Conservation (phyloP, 495 filamentous ascomycete species). For the Entonaema liquescens region DNA sequence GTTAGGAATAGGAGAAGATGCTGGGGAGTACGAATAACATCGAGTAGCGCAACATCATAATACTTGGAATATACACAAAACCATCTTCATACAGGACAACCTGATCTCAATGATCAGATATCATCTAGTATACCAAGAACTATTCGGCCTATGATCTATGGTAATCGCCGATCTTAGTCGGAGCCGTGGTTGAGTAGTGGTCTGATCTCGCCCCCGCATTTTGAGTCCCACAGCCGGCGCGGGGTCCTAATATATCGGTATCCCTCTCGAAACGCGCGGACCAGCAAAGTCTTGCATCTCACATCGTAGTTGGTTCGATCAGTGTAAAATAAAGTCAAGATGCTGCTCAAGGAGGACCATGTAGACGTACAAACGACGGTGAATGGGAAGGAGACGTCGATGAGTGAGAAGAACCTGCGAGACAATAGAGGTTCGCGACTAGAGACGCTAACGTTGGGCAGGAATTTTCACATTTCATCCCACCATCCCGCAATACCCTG, state of each 20-base stretch:
- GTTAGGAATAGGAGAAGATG: not conserved
- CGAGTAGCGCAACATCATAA: not conserved
- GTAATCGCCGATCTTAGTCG: constrained; percentile 27
- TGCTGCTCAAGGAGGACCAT: constrained; percentile 58
- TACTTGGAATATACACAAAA: not conserved
- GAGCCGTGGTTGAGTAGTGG: constrained; percentile 21
- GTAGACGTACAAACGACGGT: constrained; percentile 52
- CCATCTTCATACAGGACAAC: not conserved
- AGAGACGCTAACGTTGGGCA: constrained; percentile 50
- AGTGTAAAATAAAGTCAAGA: constrained; percentile 32
- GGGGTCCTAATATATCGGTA: constrained; percentile 25
- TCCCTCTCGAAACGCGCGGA: constrained; percentile 14
- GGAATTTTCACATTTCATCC: constrained; percentile 93
- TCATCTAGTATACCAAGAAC: not conserved
- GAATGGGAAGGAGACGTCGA: constrained; percentile 57
- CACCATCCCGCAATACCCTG: constrained; percentile 80
- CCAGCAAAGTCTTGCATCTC: constrained; percentile 5
- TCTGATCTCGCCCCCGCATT: constrained; percentile 29
- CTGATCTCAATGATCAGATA: not conserved
- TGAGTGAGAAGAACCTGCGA: constrained; percentile 49
- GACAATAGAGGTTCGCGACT: constrained; percentile 5
- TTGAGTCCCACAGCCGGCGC: constrained; percentile 25
- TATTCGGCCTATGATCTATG: constrained; percentile 7
- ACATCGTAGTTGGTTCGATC: not conserved
- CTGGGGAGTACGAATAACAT: not conserved